Evolutionary conservation across 108 stramenopile genomes (phyloP).

Genomic region (Phaeodactylum tricornutum): DNA sequence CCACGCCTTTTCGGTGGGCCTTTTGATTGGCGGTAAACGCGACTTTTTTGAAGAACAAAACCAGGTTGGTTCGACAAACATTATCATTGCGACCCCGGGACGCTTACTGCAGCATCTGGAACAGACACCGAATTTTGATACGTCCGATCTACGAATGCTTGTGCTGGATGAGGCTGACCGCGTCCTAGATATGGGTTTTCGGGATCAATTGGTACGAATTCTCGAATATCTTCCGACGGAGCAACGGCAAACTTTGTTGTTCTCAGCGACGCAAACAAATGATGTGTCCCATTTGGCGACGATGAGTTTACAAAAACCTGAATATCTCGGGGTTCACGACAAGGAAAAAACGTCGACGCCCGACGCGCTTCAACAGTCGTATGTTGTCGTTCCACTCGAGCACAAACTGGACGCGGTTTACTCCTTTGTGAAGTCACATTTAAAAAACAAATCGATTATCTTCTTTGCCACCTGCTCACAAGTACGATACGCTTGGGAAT

Average conservation of each 20-base stretch:
- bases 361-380: slow-evolving; percentile 74
- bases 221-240: slow-evolving; percentile 79
- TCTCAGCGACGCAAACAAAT: slow-evolving; percentile 97
- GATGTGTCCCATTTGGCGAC: slow-evolving; percentile 96
- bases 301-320: slow-evolving; percentile 77
- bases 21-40: slow-evolving; percentile 94
- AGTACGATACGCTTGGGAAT: slow-evolving; percentile 88
- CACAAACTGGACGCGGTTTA: slow-evolving; percentile 94
- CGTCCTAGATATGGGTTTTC: slow-evolving; percentile 97
- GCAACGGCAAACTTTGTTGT: slow-evolving; percentile 91
- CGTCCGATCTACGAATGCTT: slow-evolving; percentile 72
- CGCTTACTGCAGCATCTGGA: slow-evolving; percentile 96
- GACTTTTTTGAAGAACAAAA: slow-evolving; percentile 89
- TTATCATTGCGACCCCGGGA: slow-evolving; percentile 95
- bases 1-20: slow-evolving; percentile 89
- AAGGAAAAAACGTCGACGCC: slow-evolving; percentile 79
- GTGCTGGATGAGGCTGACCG: slow-evolving; percentile 99
- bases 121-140: slow-evolving; percentile 92
- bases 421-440: slow-evolving; percentile 93
- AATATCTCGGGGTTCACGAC: slow-evolving; percentile 96
- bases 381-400: slow-evolving; percentile 76
- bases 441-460: slow-evolving; percentile 91
- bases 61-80: slow-evolving; percentile 76
- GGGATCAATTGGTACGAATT: slow-evolving; percentile 86
- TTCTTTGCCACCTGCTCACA: slow-evolving; percentile 96